Evolutionary conservation across 2,329 filamentous ascomycete species (phyloP), one percentile per base, ranked within the genome.

Genomic region (Aureobasidium lini): DNA sequence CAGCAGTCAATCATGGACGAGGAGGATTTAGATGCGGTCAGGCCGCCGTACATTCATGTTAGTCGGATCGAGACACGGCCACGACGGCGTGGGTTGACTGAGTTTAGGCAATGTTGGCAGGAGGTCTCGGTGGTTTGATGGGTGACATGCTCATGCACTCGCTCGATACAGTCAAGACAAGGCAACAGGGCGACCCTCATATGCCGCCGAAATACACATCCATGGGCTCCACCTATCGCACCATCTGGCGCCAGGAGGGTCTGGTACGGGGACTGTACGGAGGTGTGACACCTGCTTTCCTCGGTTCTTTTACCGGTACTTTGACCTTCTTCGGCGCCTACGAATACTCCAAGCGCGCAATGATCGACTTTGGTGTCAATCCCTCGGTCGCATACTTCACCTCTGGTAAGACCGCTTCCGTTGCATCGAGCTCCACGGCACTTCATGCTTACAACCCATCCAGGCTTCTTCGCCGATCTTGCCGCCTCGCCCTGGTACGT

Each of bases 111-210:
- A 99, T 97, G 92, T 81, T 99, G 69, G 94, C 94, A 36, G 94
- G 94, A 69, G 94, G 93, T 62, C 79, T 95, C 57, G 94, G 95
- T 69, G 94, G 94, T 57, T 92, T 89, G 15, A 95, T 88, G 59
- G 94, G 95, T 61, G 94, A 99, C 74, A 88, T 99, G 82, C 79
- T 99, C 65, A 99, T 99, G 94, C 94, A 99, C 77, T 97, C 93
- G 47, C 83, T 99, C 69, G 94, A 99, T 74, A 99, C 94, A 0
- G 94, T 99, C 68, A 99, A 99, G 77, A 99, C 94, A 48, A 84
- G 94, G 66, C 95, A 99, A 73, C 94, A 99, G 75, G 94, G 93
- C 69, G 94, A 97, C 70, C 92, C 93, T 46, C 88, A 94, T 71
- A 83, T 96, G 62, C 94, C 94, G 23, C 88, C 94, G 1, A 95